Base-by-base conservation (phyloP, 2,329 filamentous ascomycete genomes). In the Nemania sp. region DNA sequence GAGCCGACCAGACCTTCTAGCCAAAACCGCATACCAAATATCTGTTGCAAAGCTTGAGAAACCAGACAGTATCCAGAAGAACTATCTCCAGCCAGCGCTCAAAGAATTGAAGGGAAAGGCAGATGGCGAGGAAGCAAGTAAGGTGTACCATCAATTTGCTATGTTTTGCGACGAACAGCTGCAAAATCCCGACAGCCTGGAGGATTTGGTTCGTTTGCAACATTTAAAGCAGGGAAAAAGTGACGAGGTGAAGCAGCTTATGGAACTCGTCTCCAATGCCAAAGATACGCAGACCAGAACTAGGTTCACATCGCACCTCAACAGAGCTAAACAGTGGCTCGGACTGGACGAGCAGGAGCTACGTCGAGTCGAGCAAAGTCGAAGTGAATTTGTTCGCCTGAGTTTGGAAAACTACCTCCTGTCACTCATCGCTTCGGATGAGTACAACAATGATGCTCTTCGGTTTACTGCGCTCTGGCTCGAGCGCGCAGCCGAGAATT, bases 401-500 rank as follows among this genome's bases (percentile, higher is more conserved):
- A 96, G 94, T 77, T 82, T 99, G 22, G 93, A 97, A 77, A 98
- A 98, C 76, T 99, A 99, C 74, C 86, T 99, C 2, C 87, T 95
- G 2, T 92, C 93, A 1, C 86, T 99, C 41, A 87, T 87, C 56
- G 93, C 94, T 15, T 97, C 93, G 24, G 94, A 99, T 74, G 89
- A 92, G 38, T 92, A 97, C 80, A 92, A 97, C 76, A 94, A 93
- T 71, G 94, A 97, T 76, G 92, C 93, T 2, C 86, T 99, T 60
- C 92, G 96, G 1, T 98, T 99, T 77, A 94, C 94, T 63, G 93
- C 96, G 0, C 82, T 99, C 20, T 99, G 96, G 96, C 87, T 99
- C 10, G 94, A 97, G 77, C 89, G 94, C 69, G 92, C 93, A 0
- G 88, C 89, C n/a, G 91, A 92, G 66, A 84, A 89, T 5, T 85